Evolutionary conservation across 352 stramenopile species (phyloP), one percentile per base, ranked within the genome.

Genomic region (Pythium utonaiense): DNA sequence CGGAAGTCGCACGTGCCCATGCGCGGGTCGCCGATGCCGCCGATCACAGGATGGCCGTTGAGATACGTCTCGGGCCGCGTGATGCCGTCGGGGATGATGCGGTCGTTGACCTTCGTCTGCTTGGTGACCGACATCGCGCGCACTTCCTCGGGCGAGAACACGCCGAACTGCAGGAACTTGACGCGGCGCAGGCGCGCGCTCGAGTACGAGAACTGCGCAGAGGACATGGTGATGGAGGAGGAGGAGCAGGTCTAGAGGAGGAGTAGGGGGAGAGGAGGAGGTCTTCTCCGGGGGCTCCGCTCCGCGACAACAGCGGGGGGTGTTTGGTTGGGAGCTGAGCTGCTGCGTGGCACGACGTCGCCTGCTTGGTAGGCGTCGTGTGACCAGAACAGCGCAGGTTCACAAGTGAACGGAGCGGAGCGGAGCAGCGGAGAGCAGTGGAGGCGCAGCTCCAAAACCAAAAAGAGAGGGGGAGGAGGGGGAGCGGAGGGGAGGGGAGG

Each of bases 141-240:
- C 77, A 99, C 92, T 77, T 99, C 96, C 57, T 99, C 96, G 5
- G 97, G 97, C 69, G 96, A 97, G 61, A 99, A 96, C 45, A 99
- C 92, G 55, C 96, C 95, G 71, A 99, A 99, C 78, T 99, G 97
- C 16, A 99, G 80, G 78, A 97, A 98, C 77, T 98, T 98, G 70
- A 99, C 94, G 34, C 93, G 83, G 53, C 95, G 86, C 66, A 99
- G 72, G 21, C 93, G 93, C 61, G 93, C 96, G 48, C 86, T 89
- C 56, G 93, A 98, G 79, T 98, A 98, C 67, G 95, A 97, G 77
- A 99, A 99, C 73, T 93, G 84, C 57, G 84, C 86, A 33, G 84
- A 91, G 48, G 82, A 77, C 84, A 93, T 93, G 60, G 33, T 24
- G 31, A 3, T 17, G 16, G 30, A n/a, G n/a, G n/a, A n/a, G n/a